These are phyloP conservation scores for Kandelia obovata DNA, from an alignment of 345 rosid genomes.

Conservation along the genomic window DNA sequence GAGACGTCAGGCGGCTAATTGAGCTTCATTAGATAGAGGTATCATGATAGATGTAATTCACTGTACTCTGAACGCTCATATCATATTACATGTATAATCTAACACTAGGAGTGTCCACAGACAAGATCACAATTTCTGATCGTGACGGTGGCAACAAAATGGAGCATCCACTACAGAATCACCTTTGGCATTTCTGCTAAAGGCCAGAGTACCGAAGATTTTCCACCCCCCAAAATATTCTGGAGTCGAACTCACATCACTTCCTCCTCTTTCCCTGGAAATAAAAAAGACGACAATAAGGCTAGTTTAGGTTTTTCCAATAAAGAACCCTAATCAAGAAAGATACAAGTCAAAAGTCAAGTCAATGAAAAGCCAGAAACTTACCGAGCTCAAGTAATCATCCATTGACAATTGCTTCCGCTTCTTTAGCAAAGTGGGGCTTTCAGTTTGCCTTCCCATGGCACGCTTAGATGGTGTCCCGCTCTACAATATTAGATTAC, in stretches of 20 bases:
- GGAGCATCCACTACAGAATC: neutral
- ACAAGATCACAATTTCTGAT: slow-evolving; percentile 1
- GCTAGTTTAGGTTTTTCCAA: too few relatives aligned
- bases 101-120: neutral
- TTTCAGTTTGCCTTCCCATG: slow-evolving; percentile 59
- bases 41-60: too few relatives aligned
- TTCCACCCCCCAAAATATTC: neutral
- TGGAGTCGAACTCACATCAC: slow-evolving; percentile 14
- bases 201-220: neutral
- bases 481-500: slow-evolving; percentile 29
- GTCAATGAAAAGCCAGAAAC: slow-evolving; percentile 5
- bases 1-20: too few relatives aligned
- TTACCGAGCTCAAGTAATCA: slow-evolving; percentile 60
- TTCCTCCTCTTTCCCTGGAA: slow-evolving; percentile 73
- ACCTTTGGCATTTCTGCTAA: neutral
- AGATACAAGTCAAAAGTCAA: neutral
- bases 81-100: neutral
- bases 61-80: too few relatives aligned
- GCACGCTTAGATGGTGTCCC: slow-evolving; percentile 75
- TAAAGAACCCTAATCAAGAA: neutral
- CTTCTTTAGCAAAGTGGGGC: slow-evolving; percentile 61
- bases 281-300: neutral
- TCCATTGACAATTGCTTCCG: slow-evolving; percentile 85
- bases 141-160: too few relatives aligned
- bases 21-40: too few relatives aligned